These are phyloP conservation scores for Nannochloropsis oceanica DNA, from an alignment of 108 stramenopile species.

Conservation along the genomic window DNA sequence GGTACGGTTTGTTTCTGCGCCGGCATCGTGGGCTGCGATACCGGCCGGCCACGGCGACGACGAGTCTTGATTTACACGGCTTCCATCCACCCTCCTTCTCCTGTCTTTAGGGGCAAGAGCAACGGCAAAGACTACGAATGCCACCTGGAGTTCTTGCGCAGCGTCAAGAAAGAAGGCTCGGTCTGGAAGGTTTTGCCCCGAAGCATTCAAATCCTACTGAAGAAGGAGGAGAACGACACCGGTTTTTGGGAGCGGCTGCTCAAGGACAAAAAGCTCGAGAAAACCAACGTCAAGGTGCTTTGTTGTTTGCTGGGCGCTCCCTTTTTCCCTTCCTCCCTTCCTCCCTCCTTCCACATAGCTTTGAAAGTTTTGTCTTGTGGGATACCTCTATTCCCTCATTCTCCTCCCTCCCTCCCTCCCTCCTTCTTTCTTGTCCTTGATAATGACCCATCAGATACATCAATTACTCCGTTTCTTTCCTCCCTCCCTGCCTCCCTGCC, in stretches of 20 bases:
- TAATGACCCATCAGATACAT: background rate
- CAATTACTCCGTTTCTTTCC: background rate
- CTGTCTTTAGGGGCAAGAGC: slow-evolving; percentile 16
- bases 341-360: too few relatives aligned
- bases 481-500: background rate
- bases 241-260: slow-evolving; percentile 71
- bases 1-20: too few relatives aligned
- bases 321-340: background rate
- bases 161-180: slow-evolving; percentile 61
- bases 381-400: background rate
- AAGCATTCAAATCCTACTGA: slow-evolving; percentile 72
- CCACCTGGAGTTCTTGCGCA: slow-evolving; percentile 69
- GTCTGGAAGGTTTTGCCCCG: slow-evolving; percentile 79
- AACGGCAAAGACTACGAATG: slow-evolving; percentile 57
- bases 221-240: slow-evolving; percentile 57
- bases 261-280: slow-evolving; percentile 75
- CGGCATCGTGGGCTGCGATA: background rate
- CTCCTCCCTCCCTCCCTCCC: background rate
- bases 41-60: background rate
- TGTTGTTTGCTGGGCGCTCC: slow-evolving; percentile 9
- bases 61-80: background rate
- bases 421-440: background rate
- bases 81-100: background rate
- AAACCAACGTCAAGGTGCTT: slow-evolving; percentile 56
- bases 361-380: background rate